phyloP scores from a whole-genome alignment of 2,329 filamentous ascomycete genomes.

The Bipolaris oryzae region DNA sequence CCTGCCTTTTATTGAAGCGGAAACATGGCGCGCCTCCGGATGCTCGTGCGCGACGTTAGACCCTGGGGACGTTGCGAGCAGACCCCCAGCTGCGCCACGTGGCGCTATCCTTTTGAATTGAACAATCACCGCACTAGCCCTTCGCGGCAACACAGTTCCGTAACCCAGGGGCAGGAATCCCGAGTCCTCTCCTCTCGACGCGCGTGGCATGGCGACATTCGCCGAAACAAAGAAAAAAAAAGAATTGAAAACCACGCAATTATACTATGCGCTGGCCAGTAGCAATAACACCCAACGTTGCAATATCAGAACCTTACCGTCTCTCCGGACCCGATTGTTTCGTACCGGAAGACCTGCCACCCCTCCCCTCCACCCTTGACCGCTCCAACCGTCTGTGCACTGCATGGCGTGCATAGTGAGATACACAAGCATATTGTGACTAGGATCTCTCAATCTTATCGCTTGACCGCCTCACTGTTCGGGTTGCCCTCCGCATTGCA shows the following conservation, averaged over 20 bases:
- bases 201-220: constrained; percentile 1
- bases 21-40: constrained; percentile 3
- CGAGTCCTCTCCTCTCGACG: background rate
- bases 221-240: background rate
- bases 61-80: constrained; percentile 7
- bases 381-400: constrained; percentile 9
- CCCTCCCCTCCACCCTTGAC: constrained; percentile 9
- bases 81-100: constrained; percentile 11
- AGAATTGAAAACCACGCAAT: background rate
- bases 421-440: constrained; percentile 6
- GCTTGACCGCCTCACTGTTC: constrained; percentile 14
- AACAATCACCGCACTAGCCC: background rate
- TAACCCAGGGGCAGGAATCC: constrained; percentile 6
- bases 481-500: constrained; percentile 1
- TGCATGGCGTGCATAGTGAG: constrained; percentile 5
- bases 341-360: constrained; percentile 9
- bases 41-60: constrained; percentile 13
- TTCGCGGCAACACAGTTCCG: background rate
- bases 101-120: constrained; percentile 4
- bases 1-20: constrained; percentile 1
- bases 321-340: constrained; percentile 2
- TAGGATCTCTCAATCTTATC: constrained; percentile 12
- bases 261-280: background rate
- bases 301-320: background rate
- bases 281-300: background rate